Evolutionary conservation across 2,329 filamentous ascomycete species (phyloP).

Genomic region (Metarhizium brunneum): DNA sequence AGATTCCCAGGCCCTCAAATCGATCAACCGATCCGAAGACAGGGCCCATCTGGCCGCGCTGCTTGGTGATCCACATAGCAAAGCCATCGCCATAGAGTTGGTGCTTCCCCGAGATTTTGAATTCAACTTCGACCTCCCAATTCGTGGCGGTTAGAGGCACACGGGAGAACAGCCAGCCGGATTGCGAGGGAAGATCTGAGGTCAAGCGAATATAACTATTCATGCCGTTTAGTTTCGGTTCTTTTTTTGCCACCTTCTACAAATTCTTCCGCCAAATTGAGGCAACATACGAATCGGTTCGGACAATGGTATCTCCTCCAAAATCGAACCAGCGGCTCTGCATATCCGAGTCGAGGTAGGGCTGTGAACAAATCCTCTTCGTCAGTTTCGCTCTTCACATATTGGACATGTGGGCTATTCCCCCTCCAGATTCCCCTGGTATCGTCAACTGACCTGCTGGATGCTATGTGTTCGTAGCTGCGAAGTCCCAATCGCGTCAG

Average conservation of each 20-base stretch:
- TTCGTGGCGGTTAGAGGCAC: conserved; percentile 95
- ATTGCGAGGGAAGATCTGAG: conserved; percentile 80
- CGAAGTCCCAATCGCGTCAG: conserved; percentile 9
- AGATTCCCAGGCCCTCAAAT: conserved; percentile 91
- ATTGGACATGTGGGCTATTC: background rate
- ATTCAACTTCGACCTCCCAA: conserved; percentile 96
- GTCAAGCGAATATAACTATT: conserved; percentile 83
- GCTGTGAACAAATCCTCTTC: conserved; percentile 39
- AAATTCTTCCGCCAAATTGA: background rate
- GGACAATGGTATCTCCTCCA: conserved; percentile 85
- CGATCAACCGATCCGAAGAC: conserved; percentile 84
- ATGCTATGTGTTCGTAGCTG: conserved; percentile 84
- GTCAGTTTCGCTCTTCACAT: conserved; percentile 6
- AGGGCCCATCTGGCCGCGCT: conserved; percentile 68
- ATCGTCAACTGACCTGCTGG: conserved; percentile 51
- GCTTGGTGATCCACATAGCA: conserved; percentile 95
- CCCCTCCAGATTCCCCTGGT: background rate
- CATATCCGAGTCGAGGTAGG: conserved; percentile 96
- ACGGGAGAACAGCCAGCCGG: conserved; percentile 87
- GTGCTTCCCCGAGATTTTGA: conserved; percentile 83
- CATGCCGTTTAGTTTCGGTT: background rate
- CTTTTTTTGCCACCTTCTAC: background rate
- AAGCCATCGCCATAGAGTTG: conserved; percentile 93
- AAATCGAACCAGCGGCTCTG: conserved; percentile 99
- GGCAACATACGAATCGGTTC: conserved; percentile 53